Base-by-base conservation (phyloP, 176 grass and related monocot species). In the Zoysia japonica region DNA sequence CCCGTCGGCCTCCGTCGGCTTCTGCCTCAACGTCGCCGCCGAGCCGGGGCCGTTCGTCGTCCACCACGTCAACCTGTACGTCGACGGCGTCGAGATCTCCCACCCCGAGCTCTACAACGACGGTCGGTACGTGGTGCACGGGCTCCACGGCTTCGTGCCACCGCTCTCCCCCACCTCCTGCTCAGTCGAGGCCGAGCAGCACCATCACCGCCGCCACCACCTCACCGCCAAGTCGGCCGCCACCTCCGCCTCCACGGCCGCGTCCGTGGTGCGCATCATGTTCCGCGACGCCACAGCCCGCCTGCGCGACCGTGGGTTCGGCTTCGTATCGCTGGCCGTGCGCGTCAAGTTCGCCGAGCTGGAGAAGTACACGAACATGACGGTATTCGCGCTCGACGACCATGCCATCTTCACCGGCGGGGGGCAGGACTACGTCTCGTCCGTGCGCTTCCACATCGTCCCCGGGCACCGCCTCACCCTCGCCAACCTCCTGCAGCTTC, bases 301-400 rank as follows among this genome's bases (percentile, higher is more conserved):
- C 49, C 79, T 94, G 57, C 86, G 85, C 57, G 79, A 83, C 57
- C 41, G 56, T 59, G 86, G 74, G 63, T 94, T 82, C 69, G 78
- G 89, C 84, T 86, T 92, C 76, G 72, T 91, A 20, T 69, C 86
- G 12, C 74, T 89, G 40, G 92, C 84, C 61, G 89, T 94, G 89
- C 78, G 87, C 65, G 81, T 95, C 80, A 95, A 92, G 82, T 77
- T 91, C 78, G 65, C 69, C 1, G 92, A 91, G 61, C 87, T 87
- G 35, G 86, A 85, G 51, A 60, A 61, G 61, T 35, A 81, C 43
- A 39, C 59, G 3, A 95, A 95, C 87, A 65, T 92, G 81, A 95
- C 89, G 81, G 56, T 95, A 55, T 95, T 95, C 80, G 87, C 92
- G 64, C 82, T 95, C 74, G 85, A 88, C 59, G 92, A 95, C 76